Base-by-base conservation (phyloP, 306 rosid species). In the Purshia tridentata region DNA sequence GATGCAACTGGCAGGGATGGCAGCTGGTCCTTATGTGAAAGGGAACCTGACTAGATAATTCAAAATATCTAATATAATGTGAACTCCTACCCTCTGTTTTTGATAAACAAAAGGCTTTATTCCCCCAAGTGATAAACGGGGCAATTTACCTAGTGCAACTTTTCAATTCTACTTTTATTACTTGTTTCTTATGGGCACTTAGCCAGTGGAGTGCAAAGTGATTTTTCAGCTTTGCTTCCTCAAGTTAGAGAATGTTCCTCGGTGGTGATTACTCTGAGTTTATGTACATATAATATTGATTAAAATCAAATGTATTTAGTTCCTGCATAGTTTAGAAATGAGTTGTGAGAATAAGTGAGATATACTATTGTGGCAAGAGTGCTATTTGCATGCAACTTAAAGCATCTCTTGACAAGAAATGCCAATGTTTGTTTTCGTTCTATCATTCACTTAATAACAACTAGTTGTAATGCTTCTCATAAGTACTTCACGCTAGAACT, bases 371-470 rank as follows among this genome's bases (percentile, higher is more conserved):
- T 14, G 8, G 70, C 47, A 42, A 55, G 37, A 20, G n/a, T 63
- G 46, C 19, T 8, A 16, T 39, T 57, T 18, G 65, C 42, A 18
- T 45, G 39, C 37, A 46, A 5, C 65, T 13, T 11, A 59, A 23
- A 29, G 15, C 35, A 53, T 70, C 55, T 57, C 59, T 37, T 44
- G 76, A 72, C 23, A 37, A 75, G 54, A 63, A n/a, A 22, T 65
- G 47, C 18, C 40, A 47, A 14, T 78, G 3, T 16, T 9, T 51
- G 50, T 66, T 57, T 56, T 56, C 66, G 18, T 52, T 59, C 5
- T 9, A 20, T 76, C 58, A 18, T 51, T 29, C 66, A 53, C 12
- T 66, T 42, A 37, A 37, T 39, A 29, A 63, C 3, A 39, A 54
- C 64, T 20, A 40, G 52, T 10, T 53, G 47, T 7, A 42, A 3